A percentile compares a stretch with the other conserved stretches of the same genome.
Conservation (phyloP, 1,284 basidiomycete genomes). For the Pseudozyma pruni region DNA sequence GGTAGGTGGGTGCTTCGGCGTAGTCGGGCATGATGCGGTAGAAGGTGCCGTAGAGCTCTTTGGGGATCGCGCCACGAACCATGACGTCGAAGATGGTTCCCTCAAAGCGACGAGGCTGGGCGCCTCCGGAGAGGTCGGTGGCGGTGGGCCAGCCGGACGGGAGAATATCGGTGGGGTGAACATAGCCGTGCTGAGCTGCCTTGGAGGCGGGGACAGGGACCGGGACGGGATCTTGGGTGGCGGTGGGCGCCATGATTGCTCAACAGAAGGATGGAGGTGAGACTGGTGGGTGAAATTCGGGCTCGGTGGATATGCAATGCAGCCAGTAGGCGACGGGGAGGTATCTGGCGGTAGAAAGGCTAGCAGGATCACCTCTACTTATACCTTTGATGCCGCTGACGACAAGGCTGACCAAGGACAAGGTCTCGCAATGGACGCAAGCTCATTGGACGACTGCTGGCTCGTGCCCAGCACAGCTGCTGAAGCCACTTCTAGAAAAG, state of each 20-base stretch:
- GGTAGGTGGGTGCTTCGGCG: constrained; percentile 21
- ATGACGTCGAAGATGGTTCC: constrained; percentile 35
- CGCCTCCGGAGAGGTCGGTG: constrained; percentile 30
- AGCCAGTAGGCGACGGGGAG: no score
- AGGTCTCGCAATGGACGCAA: no score
- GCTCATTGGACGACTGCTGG: no score
- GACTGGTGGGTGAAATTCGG: background rate
- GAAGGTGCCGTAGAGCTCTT: constrained; percentile 35
- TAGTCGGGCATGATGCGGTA: constrained; percentile 49
- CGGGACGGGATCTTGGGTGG: constrained; percentile 20
- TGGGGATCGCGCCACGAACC: constrained; percentile 25
- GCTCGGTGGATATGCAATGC: background rate
- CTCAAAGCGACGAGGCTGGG: constrained; percentile 34
- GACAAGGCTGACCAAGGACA: no score
- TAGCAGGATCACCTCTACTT: no score
- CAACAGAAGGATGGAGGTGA: background rate
- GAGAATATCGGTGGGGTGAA: constrained; percentile 29
- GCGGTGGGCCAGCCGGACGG: constrained; percentile 34
- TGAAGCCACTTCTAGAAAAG: no score
- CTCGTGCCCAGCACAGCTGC: no score
- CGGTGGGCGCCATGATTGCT: constrained; percentile 20
- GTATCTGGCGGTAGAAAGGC: no score
- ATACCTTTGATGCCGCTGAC: no score
- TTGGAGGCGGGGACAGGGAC: constrained; percentile 19
- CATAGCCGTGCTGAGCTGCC: constrained; percentile 20